These are phyloP conservation scores for Sclerotinia borealis DNA, from an alignment of 2,329 filamentous ascomycete species.

Conservation along the genomic window DNA sequence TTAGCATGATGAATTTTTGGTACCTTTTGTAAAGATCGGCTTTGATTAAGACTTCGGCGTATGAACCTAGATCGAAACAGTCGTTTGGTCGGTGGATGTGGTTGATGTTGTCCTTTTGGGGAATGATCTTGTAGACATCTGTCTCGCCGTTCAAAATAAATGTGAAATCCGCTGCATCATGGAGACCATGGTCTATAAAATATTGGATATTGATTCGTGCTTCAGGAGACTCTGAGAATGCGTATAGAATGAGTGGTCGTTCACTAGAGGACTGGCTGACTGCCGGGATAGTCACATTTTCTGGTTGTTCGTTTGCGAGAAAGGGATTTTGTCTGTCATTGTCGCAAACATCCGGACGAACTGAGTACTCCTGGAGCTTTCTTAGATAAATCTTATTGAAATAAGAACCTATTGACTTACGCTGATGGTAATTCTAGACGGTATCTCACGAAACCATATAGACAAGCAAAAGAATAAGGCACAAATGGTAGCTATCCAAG, in stretches of 20 bases:
- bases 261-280: background rate
- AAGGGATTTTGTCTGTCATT: background rate
- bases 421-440: background rate
- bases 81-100: slow-evolving; percentile 24
- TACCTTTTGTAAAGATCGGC: slow-evolving; percentile 27
- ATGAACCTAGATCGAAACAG: slow-evolving; percentile 29
- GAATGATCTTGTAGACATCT: slow-evolving; percentile 17
- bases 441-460: background rate
- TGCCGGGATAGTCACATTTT: background rate
- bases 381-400: background rate
- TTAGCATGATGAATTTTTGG: slow-evolving; percentile 28
- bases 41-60: slow-evolving; percentile 24
- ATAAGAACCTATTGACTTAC: background rate
- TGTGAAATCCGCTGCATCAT: slow-evolving; percentile 27
- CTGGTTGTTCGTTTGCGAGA: background rate
- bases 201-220: slow-evolving; percentile 27
- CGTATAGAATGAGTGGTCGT: slow-evolving; percentile 27
- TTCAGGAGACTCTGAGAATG: slow-evolving; percentile 25
- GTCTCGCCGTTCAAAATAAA: slow-evolving; percentile 30
- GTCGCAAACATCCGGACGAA: background rate
- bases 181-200: slow-evolving; percentile 28
- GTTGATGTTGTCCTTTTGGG: slow-evolving; percentile 21
- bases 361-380: background rate
- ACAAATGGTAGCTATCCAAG: background rate
- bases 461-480: background rate